Conservation (phyloP, 352 stramenopile species). For the Pythium brassicae region DNA sequence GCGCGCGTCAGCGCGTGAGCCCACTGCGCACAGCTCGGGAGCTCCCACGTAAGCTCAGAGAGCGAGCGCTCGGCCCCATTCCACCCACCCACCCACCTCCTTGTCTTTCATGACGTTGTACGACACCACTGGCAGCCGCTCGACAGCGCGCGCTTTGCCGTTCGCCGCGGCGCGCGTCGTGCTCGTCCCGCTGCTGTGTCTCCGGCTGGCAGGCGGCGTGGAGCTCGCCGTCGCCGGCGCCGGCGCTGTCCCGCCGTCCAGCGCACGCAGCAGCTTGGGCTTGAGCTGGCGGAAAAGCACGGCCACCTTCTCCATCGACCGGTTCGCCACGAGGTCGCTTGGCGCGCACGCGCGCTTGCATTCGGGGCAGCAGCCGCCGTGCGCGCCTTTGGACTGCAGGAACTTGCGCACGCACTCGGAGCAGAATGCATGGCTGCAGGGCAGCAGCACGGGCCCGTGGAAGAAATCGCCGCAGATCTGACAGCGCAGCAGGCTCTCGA, state of each 20-base stretch:
- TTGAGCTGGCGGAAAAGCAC: constrained; percentile 70
- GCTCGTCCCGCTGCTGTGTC: constrained; percentile 2
- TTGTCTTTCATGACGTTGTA: constrained; percentile 88
- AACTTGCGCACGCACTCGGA: constrained; percentile 80
- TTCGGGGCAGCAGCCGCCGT: constrained; percentile 70
- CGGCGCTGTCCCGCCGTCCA: constrained; percentile 13
- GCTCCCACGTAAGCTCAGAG: too few species aligned
- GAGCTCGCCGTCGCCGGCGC: background rate
- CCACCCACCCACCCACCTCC: constrained; percentile 26
- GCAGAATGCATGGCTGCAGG: constrained; percentile 81
- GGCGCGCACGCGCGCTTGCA: constrained; percentile 68
- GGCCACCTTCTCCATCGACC: constrained; percentile 66
- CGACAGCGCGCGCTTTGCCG: constrained; percentile 14
- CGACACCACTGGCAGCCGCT: constrained; percentile 70
- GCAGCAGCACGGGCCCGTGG: constrained; percentile 72
- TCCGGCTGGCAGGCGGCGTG: background rate
- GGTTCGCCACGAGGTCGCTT: constrained; percentile 64
- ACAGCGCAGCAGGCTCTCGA: constrained; percentile 74
- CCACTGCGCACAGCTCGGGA: too few species aligned
- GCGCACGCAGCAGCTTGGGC: constrained; percentile 44
- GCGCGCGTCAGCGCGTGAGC: background rate
- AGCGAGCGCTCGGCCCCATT: background rate
- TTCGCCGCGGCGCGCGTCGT: constrained; percentile 1
- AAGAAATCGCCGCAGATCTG: constrained; percentile 85
- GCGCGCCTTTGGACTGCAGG: constrained; percentile 59